These are phyloP conservation scores for Phoma sp. DNA, from an alignment of 2,329 filamentous ascomycete genomes.

Conservation along the genomic window DNA sequence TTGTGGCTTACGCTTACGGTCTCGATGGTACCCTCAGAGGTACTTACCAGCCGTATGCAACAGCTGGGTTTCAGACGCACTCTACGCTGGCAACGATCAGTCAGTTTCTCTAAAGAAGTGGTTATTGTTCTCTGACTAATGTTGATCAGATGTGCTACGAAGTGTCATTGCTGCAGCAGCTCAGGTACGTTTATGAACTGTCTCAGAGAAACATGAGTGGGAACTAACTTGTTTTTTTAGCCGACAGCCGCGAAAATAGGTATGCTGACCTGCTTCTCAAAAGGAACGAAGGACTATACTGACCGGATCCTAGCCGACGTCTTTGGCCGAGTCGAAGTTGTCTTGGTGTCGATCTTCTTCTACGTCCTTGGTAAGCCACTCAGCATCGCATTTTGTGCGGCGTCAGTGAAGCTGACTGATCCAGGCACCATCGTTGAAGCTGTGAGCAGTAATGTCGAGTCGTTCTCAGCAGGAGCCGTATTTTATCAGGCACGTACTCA, in stretches of 20 bases:
- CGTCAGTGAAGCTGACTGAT: constrained; percentile 6
- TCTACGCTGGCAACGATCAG: constrained; percentile 66
- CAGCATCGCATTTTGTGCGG: not conserved
- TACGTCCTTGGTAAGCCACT: constrained; percentile 55
- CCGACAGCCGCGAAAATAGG: constrained; percentile 13
- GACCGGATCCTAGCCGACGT: constrained; percentile 66
- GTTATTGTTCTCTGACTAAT: not conserved
- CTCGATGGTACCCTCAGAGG: constrained; percentile 61
- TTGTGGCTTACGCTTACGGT: constrained; percentile 69
- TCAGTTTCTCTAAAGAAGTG: not conserved
- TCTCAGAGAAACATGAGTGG: too few species aligned
- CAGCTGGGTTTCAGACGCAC: constrained; percentile 59
- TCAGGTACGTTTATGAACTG: constrained; percentile 31
- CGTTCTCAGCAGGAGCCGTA: constrained; percentile 58
- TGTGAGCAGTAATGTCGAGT: constrained; percentile 54
- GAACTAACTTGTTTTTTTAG: not conserved
- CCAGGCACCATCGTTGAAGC: constrained; percentile 61
- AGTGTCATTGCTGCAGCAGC: constrained; percentile 66
- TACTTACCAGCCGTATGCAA: constrained; percentile 57
- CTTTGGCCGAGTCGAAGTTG: constrained; percentile 66
- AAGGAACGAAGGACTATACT: constrained; percentile 8
- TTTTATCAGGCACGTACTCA: constrained; percentile 28
- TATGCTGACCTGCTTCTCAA: not conserved
- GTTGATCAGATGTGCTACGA: constrained; percentile 53
- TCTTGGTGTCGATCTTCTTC: constrained; percentile 62